Base-by-base conservation (phyloP, 2,329 filamentous ascomycete species). In the Elsinoe necatrix region DNA sequence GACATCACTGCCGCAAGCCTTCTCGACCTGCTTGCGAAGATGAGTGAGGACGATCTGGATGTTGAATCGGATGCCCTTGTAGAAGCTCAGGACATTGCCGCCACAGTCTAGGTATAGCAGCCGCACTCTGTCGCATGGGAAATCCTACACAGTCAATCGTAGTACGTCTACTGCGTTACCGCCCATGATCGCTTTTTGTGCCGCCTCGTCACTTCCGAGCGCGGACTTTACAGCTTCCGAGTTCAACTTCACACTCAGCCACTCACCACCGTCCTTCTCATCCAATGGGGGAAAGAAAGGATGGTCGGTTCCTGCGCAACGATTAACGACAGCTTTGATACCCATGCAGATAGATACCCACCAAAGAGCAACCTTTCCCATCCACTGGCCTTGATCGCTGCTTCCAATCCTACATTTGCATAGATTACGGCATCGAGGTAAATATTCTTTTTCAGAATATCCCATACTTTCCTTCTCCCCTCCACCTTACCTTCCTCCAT, bases 371-470 rank as follows among this genome's bases (percentile, higher is more conserved):
- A 71, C 58, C 86, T 77, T 63, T 90, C 86, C 0, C 76, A 75
- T 0, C 86, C 86, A 7, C 72, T 79, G 0, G 84, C 85, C 20
- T 83, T 80, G 1, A 88, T 77, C 0, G 87, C 87, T 1, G 86
- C 85, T 63, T 80, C 83, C 57, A 91, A 69, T 0, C 86, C 87
- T 8, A 88, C 82, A 47, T 86, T 82, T 0, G 85, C 87, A 69
- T 93, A 90, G 5, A 95, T 81, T 12, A 95, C 90, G 0, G 89
- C 89, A 71, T 95, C 90, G 1, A 96, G 79, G 67, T 90, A 93
- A 45, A 95, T 80, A 72, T 95, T 93, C 61, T 82, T 84, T 65
- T 80, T 81, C 61, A 86, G 61, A 2, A 86, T 73, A 63, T 85
- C 81, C 83, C 82, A 85, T 0, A 86, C 70, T 56, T 75, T 76